These are phyloP conservation scores for Arabidopsis hybrid DNA, from an alignment of 441 rosid genomes.

Conservation along the genomic window DNA sequence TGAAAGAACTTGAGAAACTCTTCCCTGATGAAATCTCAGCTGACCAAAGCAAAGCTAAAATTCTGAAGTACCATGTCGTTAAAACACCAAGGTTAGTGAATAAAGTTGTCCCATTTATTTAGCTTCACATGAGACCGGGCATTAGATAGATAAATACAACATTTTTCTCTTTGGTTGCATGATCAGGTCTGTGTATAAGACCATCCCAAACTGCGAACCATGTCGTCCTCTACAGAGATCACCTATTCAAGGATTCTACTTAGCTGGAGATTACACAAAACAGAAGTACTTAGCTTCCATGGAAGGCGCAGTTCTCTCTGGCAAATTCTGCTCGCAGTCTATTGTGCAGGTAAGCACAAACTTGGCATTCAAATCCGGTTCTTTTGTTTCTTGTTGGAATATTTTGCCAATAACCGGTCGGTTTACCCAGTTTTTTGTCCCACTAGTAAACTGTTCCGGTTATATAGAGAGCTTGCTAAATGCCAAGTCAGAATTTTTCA, in stretches of 20 bases:
- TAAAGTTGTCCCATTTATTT: slow-evolving; percentile 4
- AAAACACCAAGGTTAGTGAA: slow-evolving; percentile 90
- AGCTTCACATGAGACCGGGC: neutral
- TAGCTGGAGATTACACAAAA: slow-evolving; percentile 94
- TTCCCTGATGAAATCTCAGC: slow-evolving; percentile 90
- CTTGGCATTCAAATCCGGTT: slow-evolving; percentile 19
- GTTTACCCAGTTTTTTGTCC: neutral
- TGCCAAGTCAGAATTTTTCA: neutral
- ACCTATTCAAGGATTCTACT: slow-evolving; percentile 83
- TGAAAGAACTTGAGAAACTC: slow-evolving; percentile 91
- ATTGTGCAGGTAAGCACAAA: slow-evolving; percentile 67
- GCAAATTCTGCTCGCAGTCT: slow-evolving; percentile 87
- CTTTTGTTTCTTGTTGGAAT: neutral
- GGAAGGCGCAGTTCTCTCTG: slow-evolving; percentile 98
- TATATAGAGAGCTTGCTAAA: neutral
- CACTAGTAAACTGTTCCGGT: neutral
- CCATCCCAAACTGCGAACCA: slow-evolving; percentile 86
- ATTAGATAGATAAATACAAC: neutral
- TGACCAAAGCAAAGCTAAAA: slow-evolving; percentile 92
- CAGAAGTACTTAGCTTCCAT: slow-evolving; percentile 97
- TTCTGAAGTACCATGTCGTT: slow-evolving; percentile 86
- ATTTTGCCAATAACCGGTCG: neutral
- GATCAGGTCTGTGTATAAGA: slow-evolving; percentile 91
- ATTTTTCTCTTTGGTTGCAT: slow-evolving; percentile 23
- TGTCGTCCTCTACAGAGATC: slow-evolving; percentile 94